These are phyloP conservation scores for Spathaspora hagerdaliae DNA, from an alignment of 805 yeast genomes.

Conservation along the genomic window DNA sequence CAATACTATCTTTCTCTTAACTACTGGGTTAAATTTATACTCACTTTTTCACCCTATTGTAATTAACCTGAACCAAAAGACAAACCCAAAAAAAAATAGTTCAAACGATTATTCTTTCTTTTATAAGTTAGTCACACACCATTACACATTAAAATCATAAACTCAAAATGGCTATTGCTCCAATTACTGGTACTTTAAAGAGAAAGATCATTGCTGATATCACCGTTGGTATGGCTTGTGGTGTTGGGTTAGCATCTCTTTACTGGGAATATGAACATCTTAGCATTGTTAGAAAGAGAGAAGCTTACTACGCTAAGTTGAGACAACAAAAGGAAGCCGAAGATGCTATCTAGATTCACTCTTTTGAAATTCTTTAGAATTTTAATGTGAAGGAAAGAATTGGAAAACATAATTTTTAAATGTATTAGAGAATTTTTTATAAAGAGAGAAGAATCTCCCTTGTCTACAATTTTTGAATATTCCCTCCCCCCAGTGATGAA, in stretches of 20 bases:
- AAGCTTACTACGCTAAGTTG: slow-evolving; percentile 74
- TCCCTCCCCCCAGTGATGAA: too few species aligned
- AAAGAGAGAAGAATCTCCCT: too few species aligned
- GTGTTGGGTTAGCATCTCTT: slow-evolving; percentile 55
- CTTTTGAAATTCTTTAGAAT: too few species aligned
- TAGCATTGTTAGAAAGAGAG: slow-evolving; percentile 69
- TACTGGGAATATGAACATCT: slow-evolving; percentile 90
- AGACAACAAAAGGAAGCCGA: slow-evolving; percentile 70
- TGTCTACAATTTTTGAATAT: too few species aligned
- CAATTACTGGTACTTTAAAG: slow-evolving; percentile 79
- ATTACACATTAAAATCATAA: background rate
- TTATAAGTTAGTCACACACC: background rate
- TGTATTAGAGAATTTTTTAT: too few species aligned
- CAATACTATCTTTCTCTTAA: too few species aligned
- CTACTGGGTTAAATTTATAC: too few species aligned
- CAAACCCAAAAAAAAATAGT: background rate
- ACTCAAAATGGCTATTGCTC: slow-evolving; percentile 65
- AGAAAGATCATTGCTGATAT: slow-evolving; percentile 80
- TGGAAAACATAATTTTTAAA: too few species aligned
- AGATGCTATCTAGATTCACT: slow-evolving; percentile 29
- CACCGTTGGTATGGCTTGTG: slow-evolving; percentile 59
- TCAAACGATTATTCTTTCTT: background rate
- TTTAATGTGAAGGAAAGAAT: too few species aligned
- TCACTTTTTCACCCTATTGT: too few species aligned
- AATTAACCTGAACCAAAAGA: background rate